These are phyloP conservation scores for Ogataea salicorniae DNA, from an alignment of 805 yeast species.

Conservation along the genomic window DNA sequence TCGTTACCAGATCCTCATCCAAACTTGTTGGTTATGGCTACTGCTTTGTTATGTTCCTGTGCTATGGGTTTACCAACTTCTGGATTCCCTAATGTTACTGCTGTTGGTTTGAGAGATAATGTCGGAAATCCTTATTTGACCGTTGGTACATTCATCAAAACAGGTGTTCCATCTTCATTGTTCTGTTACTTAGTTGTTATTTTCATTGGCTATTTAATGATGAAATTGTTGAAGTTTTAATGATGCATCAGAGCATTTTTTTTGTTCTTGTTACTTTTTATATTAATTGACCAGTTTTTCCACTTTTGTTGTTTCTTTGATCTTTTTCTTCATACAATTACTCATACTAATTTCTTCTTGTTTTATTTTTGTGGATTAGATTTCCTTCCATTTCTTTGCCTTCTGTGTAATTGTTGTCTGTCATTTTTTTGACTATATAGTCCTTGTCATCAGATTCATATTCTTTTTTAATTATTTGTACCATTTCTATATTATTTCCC, in stretches of 20 bases:
- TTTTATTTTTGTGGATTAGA: too few species aligned
- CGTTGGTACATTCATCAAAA: constrained; percentile 77
- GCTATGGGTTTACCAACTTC: constrained; percentile 95
- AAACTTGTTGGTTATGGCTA: constrained; percentile 62
- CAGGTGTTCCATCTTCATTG: constrained; percentile 87
- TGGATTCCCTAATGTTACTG: constrained; percentile 97
- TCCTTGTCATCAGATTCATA: too few species aligned
- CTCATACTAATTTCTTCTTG: too few species aligned
- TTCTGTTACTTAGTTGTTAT: constrained; percentile 68
- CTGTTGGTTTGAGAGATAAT: constrained; percentile 90
- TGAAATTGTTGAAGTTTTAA: constrained; percentile 53
- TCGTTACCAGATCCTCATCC: constrained; percentile 78
- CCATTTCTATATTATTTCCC: too few species aligned
- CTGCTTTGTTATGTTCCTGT: constrained; percentile 72
- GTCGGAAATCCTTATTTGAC: constrained; percentile 86
- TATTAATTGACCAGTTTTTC: too few species aligned
- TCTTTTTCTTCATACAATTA: too few species aligned
- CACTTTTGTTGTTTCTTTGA: too few species aligned
- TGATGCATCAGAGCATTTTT: background rate
- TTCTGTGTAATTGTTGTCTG: too few species aligned
- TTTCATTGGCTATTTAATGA: constrained; percentile 72
- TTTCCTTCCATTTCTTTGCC: too few species aligned
- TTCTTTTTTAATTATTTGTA: too few species aligned
- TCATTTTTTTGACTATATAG: too few species aligned
- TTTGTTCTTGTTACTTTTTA: background rate